Conservation (phyloP, 2,329 filamentous ascomycete species). For the Sordariomycetes sp. region DNA sequence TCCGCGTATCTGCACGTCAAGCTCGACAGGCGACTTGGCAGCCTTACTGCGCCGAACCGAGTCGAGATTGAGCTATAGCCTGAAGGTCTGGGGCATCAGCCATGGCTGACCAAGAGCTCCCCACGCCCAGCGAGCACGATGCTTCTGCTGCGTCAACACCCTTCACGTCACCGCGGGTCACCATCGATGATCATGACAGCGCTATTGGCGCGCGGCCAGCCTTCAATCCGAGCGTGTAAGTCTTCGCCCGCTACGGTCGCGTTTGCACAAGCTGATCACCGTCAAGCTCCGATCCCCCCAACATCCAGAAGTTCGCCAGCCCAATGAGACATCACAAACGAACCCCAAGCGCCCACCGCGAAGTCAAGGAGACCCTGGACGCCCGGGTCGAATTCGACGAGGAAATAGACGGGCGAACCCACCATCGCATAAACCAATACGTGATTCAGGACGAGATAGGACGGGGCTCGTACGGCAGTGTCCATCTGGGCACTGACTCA, state of each 20-base stretch:
- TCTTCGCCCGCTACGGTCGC: constrained; percentile 4
- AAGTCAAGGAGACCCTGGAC: constrained; percentile 76
- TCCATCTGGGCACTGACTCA: constrained; percentile 84
- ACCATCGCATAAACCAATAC: constrained; percentile 93
- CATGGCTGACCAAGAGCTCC: background rate
- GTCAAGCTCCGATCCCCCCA: constrained; percentile 32
- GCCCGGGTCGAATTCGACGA: constrained; percentile 81
- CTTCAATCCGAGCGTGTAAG: constrained; percentile 33
- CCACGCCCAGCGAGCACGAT: background rate
- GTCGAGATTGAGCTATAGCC: too few species aligned
- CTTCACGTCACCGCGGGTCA: constrained; percentile 18
- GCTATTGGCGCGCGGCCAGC: constrained; percentile 19
- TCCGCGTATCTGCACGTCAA: too few species aligned
- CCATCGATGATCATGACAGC: constrained; percentile 16
- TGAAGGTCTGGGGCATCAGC: too few species aligned
- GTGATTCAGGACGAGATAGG: constrained; percentile 91
- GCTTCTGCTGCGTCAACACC: background rate
- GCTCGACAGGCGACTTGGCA: too few species aligned
- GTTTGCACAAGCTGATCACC: background rate
- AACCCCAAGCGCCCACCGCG: constrained; percentile 46
- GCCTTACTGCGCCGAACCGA: too few species aligned
- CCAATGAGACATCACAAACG: constrained; percentile 49
- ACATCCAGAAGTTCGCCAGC: constrained; percentile 33
- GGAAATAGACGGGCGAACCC: constrained; percentile 68
- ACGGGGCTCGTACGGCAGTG: constrained; percentile 89